Evolutionary conservation across 441 rosid species (phyloP).

Genomic region (Adansonia gregorii): DNA sequence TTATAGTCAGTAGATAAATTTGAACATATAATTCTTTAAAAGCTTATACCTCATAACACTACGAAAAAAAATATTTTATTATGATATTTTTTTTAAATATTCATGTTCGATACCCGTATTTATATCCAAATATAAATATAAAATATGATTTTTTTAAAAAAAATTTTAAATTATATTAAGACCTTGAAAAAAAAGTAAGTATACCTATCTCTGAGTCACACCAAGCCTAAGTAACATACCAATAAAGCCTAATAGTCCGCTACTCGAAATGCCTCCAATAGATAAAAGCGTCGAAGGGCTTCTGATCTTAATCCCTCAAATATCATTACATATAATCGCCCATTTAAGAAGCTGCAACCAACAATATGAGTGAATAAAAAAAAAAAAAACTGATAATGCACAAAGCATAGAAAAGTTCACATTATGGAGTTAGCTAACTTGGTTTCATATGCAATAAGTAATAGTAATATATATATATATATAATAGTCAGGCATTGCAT

Average conservation of each 20-base stretch:
- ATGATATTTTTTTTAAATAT: too few relatives aligned
- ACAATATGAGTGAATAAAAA: not conserved
- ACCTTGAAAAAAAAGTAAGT: too few relatives aligned
- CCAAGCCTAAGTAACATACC: too few relatives aligned
- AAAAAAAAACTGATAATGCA: not conserved
- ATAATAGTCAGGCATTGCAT: constrained; percentile 87
- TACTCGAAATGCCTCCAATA: not conserved
- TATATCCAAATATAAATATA: too few relatives aligned
- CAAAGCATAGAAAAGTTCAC: not conserved
- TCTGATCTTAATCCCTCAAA: not conserved
- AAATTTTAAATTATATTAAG: too few relatives aligned
- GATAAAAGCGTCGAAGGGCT: not conserved
- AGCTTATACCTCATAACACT: too few relatives aligned
- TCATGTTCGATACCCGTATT: too few relatives aligned
- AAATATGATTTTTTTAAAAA: too few relatives aligned
- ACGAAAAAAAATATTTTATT: too few relatives aligned
- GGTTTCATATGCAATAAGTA: not conserved
- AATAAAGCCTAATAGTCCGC: not conserved
- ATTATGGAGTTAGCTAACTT: not conserved
- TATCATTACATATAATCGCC: not conserved
- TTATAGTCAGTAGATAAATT: too few relatives aligned
- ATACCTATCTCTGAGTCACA: too few relatives aligned
- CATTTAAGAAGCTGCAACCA: constrained; percentile 4
- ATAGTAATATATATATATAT: not conserved
- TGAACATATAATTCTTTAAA: too few relatives aligned